Evolutionary conservation across 331 rosid species (phyloP).

Genomic region (Prunus yedoensis): DNA sequence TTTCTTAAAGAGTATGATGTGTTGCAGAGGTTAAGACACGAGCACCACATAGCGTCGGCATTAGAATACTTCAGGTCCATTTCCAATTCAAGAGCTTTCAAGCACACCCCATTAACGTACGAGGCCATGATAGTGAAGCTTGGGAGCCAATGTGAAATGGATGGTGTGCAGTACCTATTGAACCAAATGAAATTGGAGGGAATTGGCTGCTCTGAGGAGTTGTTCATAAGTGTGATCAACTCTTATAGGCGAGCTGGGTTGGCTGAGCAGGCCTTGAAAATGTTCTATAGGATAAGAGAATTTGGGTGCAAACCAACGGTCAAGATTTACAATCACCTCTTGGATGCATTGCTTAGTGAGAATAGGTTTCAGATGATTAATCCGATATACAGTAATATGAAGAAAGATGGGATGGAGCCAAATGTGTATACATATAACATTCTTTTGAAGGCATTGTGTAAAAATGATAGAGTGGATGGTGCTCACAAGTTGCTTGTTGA

Average conservation of each 20-base stretch:
- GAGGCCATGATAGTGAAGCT: slow-evolving; percentile 70
- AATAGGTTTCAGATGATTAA: slow-evolving; percentile 60
- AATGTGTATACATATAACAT: slow-evolving; percentile 79
- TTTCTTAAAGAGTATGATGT: slow-evolving; percentile 50
- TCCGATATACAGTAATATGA: slow-evolving; percentile 75
- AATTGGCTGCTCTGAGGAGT: slow-evolving; percentile 58
- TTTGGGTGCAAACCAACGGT: slow-evolving; percentile 72
- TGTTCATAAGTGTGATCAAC: slow-evolving; percentile 50
- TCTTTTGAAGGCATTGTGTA: slow-evolving; percentile 75
- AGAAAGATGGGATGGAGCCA: slow-evolving; percentile 75
- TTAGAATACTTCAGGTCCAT: slow-evolving; percentile 61
- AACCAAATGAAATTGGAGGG: slow-evolving; percentile 83
- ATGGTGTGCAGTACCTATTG: slow-evolving; percentile 65
- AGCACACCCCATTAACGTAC: slow-evolving; percentile 70
- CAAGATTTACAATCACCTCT: slow-evolving; percentile 71
- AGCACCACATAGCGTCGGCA: slow-evolving; percentile 37
- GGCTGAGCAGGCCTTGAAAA: slow-evolving; percentile 67
- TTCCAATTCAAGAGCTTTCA: slow-evolving; percentile 59
- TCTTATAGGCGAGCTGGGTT: slow-evolving; percentile 45
- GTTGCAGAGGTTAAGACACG: slow-evolving; percentile 38
- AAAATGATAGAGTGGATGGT: slow-evolving; percentile 65
- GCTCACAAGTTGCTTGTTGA: slow-evolving; percentile 78
- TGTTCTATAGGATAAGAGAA: slow-evolving; percentile 76
- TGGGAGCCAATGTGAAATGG: slow-evolving; percentile 45
- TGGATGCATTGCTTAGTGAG: slow-evolving; percentile 72